Percentiles rank a stretch among this genome's conserved stretches.
phyloP scores from a whole-genome alignment of 345 rosid species.

The Hirschfeldia incana region DNA sequence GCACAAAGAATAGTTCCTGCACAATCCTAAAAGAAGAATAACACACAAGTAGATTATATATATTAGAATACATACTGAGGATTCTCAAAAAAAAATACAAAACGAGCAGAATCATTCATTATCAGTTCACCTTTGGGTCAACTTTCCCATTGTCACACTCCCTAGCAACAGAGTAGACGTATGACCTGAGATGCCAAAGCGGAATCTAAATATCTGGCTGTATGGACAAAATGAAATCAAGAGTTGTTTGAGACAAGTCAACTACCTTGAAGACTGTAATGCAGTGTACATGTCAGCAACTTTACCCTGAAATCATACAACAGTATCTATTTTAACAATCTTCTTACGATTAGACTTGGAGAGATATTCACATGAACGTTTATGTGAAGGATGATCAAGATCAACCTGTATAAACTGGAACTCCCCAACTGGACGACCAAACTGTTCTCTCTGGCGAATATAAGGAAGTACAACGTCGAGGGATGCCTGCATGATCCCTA shows the following conservation, averaged over 20 bases:
- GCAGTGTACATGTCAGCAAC: slow-evolving; percentile 92
- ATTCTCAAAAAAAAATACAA: not conserved
- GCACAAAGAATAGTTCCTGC: slow-evolving; percentile 93
- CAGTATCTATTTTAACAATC: not conserved
- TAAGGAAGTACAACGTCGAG: slow-evolving; percentile 94
- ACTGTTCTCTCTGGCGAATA: slow-evolving; percentile 75
- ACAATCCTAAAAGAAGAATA: slow-evolving; percentile 64
- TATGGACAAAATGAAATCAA: not conserved
- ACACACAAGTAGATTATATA: not conserved
- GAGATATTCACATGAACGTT: not conserved
- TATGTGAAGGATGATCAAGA: slow-evolving; percentile 17
- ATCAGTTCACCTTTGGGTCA: slow-evolving; percentile 62
- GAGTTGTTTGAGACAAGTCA: not conserved
- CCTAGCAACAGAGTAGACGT: slow-evolving; percentile 83
- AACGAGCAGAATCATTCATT: not conserved
- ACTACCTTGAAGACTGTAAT: slow-evolving; percentile 83
- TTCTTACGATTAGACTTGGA: not conserved
- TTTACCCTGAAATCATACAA: slow-evolving; percentile 65
- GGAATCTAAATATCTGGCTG: not conserved
- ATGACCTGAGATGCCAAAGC: slow-evolving; percentile 58
- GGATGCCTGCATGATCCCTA: slow-evolving; percentile 97
- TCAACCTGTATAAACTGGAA: slow-evolving; percentile 92
- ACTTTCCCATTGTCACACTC: slow-evolving; percentile 77
- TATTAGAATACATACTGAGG: not conserved
- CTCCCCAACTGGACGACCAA: slow-evolving; percentile 88